Evolutionary conservation across 2,329 filamentous ascomycete species (phyloP), one percentile per base, ranked within the genome.

Genomic region (Atkinsonella hypoxylon): DNA sequence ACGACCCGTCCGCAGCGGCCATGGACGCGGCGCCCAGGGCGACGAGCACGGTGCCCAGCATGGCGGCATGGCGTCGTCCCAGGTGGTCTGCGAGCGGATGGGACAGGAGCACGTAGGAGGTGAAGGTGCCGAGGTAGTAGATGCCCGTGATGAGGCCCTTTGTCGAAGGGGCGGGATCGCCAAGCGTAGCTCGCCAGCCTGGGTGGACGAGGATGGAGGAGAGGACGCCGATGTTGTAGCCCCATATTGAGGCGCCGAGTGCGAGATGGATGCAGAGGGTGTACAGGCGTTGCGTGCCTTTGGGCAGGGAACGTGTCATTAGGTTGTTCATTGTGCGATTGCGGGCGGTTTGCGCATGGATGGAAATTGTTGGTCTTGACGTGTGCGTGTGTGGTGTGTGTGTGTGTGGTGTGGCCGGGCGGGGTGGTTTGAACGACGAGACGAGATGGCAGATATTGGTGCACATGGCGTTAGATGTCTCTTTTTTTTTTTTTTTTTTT

Each of bases 211-310:
- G 74, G 38, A 81, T 67, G 1, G 76, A 76, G 1, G 75, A 75
- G 17, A 80, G 66, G 42, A 81, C 69, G 48, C 77, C 78, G 56
- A 81, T 72, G 58, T 79, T 78, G 61, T 81, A 80, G 13, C 77
- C 76, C 75, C 76, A 79, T 22, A 76, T 69, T 38, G 77, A 75
- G 2, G 76, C 75, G 12, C 75, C 76, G n/a, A 79, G 57, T 1
- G 73, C 75, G 51, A 78, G 76, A 57, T 78, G 76, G 10, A 71
- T 56, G 57, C 74, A 77, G 40, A 77, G 61, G 4, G 62, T 53
- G 56, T 76, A 70, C 20, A 77, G 66, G 34, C 73, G 68, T 20
- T 40, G 51, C 13, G 53, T 53, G 49, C 56, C 55, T n/a, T 50
- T 48, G 31, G 55, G n/a, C 5, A 51, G 48, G 38, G 26, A n/a